These are phyloP conservation scores for Psilocybe sp. DNA, from an alignment of 768 basidiomycete species.

Conservation along the genomic window DNA sequence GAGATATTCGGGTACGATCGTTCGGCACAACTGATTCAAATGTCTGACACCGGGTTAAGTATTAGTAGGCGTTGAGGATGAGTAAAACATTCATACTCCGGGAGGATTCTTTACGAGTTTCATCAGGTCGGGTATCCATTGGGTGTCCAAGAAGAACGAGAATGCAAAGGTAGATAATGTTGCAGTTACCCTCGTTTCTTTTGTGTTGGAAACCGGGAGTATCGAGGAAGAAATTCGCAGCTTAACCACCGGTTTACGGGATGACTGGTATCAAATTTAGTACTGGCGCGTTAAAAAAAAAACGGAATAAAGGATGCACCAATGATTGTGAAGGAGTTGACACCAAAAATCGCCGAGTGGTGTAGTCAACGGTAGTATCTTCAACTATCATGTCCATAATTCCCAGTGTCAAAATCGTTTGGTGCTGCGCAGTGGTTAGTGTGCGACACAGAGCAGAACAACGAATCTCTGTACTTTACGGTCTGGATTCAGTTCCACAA, in stretches of 20 bases:
- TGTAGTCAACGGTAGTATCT: conserved; percentile 40
- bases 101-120: conserved; percentile 79
- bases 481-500: conserved; percentile 67
- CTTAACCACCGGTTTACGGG: conserved; percentile 52
- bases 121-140: conserved; percentile 60
- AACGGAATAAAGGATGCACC: conserved; percentile 36
- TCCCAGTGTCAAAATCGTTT: conserved; percentile 62
- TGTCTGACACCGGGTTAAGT: conserved; percentile 39
- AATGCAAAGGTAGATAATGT: conserved; percentile 63
- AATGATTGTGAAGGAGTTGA: conserved; percentile 56
- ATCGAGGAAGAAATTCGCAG: conserved; percentile 65
- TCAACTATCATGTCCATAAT: conserved; percentile 59
- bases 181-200: conserved; percentile 74
- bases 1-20: conserved; percentile 72
- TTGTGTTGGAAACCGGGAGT: conserved; percentile 59
- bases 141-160: conserved; percentile 57
- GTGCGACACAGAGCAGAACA: background rate
- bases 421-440: conserved; percentile 46
- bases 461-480: conserved; percentile 57
- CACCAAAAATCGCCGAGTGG: conserved; percentile 41
- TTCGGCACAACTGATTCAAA: conserved; percentile 93
- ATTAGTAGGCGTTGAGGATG: background rate
- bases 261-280: conserved; percentile 29
- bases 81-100: conserved; percentile 56
- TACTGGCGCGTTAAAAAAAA: background rate